Percentiles rank a stretch among this genome's conserved stretches.
Evolutionary conservation across 495 filamentous ascomycete species (phyloP).

Genomic region (Pseudevernia furfuracea): DNA sequence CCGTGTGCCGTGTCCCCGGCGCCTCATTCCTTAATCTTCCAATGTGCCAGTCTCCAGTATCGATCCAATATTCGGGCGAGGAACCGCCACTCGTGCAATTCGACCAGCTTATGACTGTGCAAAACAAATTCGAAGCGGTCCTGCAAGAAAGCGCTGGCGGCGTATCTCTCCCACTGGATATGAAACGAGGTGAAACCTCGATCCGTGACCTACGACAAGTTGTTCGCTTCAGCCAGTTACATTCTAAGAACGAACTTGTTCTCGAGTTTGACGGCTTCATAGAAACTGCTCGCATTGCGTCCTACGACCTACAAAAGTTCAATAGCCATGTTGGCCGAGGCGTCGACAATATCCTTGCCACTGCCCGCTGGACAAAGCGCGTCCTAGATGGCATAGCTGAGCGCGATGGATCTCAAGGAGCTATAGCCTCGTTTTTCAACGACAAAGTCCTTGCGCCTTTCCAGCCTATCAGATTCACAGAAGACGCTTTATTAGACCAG

Average conservation of each 20-base stretch:
- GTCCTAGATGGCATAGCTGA: slow-evolving; percentile 41
- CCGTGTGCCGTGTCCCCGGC: slow-evolving; percentile 58
- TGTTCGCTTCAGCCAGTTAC: slow-evolving; percentile 46
- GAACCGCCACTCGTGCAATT: slow-evolving; percentile 46
- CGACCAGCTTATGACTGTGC: slow-evolving; percentile 57
- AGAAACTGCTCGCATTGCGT: slow-evolving; percentile 47
- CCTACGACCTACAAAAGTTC: slow-evolving; percentile 55
- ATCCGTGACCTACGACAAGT: slow-evolving; percentile 60
- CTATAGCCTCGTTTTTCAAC: slow-evolving; percentile 35
- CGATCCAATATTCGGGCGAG: slow-evolving; percentile 20
- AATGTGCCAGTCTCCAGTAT: slow-evolving; percentile 43
- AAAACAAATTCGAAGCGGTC: slow-evolving; percentile 58
- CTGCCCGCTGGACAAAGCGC: slow-evolving; percentile 55
- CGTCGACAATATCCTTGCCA: slow-evolving; percentile 62
- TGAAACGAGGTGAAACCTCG: slow-evolving; percentile 59
- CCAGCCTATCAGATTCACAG: slow-evolving; percentile 44
- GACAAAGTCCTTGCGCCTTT: slow-evolving; percentile 49
- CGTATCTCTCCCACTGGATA: slow-evolving; percentile 55
- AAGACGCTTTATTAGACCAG: slow-evolving; percentile 46
- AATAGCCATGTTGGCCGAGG: slow-evolving; percentile 60
- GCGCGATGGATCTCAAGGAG: slow-evolving; percentile 32
- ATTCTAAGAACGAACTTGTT: slow-evolving; percentile 50
- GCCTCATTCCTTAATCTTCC: slow-evolving; percentile 48
- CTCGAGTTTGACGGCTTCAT: slow-evolving; percentile 62
- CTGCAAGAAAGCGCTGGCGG: slow-evolving; percentile 51